Evolutionary conservation across 805 yeast species (phyloP).

Genomic region (Saturnispora sanitii): DNA sequence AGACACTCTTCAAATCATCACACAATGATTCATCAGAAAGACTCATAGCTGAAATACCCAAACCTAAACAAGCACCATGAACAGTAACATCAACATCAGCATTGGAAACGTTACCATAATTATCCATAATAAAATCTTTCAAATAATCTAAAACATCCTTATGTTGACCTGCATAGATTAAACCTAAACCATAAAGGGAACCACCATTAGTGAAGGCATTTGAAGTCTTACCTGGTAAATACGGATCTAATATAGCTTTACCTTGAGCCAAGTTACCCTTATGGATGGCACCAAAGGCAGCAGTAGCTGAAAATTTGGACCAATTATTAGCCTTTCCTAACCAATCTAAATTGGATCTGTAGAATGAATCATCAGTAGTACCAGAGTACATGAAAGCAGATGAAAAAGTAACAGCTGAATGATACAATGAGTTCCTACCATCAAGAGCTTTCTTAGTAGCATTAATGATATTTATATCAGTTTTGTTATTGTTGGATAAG

Average conservation of each 20-base stretch:
- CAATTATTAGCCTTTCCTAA: conserved; percentile 95
- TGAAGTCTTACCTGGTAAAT: conserved; percentile 72
- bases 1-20: conserved; percentile 72
- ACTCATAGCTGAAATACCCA: conserved; percentile 96
- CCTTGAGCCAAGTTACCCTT: conserved; percentile 92
- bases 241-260: conserved; percentile 75
- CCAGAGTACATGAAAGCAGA: conserved; percentile 95
- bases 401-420: conserved; percentile 89
- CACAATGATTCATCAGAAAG: conserved; percentile 63
- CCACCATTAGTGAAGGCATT: conserved; percentile 94
- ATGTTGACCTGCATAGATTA: conserved; percentile 94
- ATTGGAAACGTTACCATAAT: conserved; percentile 29
- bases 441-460: conserved; percentile 75
- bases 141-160: conserved; percentile 74
- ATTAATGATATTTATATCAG: conserved; percentile 73
- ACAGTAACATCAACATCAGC: conserved; percentile 71
- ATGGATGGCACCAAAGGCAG: conserved; percentile 95
- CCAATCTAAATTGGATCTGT: conserved; percentile 89
- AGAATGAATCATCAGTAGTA: conserved; percentile 88
- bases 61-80: conserved; percentile 93
- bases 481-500: conserved; percentile 73
- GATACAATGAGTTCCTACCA: conserved; percentile 88
- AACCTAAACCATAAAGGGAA: conserved; percentile 83
- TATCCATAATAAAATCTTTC: conserved; percentile 59
- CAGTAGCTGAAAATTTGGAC: conserved; percentile 97